Conservation (phyloP, 495 filamentous ascomycete species). For the Xylaria longipes region DNA sequence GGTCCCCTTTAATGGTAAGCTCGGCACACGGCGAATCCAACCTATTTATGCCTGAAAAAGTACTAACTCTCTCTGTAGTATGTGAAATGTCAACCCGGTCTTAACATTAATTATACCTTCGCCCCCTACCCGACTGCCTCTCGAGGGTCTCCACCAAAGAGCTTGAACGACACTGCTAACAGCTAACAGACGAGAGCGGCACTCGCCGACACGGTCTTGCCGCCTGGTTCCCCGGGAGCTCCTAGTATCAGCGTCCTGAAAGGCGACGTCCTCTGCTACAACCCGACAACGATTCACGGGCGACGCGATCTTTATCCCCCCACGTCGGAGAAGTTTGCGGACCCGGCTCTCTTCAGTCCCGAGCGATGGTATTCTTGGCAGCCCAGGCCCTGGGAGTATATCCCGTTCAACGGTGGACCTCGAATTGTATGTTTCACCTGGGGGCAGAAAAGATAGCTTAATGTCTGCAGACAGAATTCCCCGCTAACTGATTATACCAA, state of each 20-base stretch:
- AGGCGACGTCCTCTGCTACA: slow-evolving; percentile 53
- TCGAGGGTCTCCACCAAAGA: neutral
- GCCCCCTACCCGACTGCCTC: neutral
- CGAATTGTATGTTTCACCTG: slow-evolving; percentile 38
- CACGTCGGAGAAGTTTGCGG: slow-evolving; percentile 43
- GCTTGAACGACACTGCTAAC: neutral
- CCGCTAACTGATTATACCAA: neutral
- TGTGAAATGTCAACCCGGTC: neutral
- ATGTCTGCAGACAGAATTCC: neutral
- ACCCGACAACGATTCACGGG: slow-evolving; percentile 59
- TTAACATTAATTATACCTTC: neutral
- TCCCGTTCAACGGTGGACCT: slow-evolving; percentile 68
- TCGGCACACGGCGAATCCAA: neutral
- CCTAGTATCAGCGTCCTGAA: slow-evolving; percentile 42
- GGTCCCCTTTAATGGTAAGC: slow-evolving; percentile 54
- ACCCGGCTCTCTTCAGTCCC: slow-evolving; percentile 60
- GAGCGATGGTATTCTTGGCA: slow-evolving; percentile 61
- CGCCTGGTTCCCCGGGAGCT: slow-evolving; percentile 33
- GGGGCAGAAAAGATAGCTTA: slow-evolving; percentile 23
- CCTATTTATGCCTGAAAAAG: neutral
- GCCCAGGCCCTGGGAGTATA: slow-evolving; percentile 65
- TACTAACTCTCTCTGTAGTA: slow-evolving; percentile 9
- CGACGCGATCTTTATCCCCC: slow-evolving; percentile 57
- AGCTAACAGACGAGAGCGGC: slow-evolving; percentile 15
- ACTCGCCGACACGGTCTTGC: slow-evolving; percentile 27